Base-by-base conservation (phyloP, 768 basidiomycete genomes). In the Astraeus odoratus region DNA sequence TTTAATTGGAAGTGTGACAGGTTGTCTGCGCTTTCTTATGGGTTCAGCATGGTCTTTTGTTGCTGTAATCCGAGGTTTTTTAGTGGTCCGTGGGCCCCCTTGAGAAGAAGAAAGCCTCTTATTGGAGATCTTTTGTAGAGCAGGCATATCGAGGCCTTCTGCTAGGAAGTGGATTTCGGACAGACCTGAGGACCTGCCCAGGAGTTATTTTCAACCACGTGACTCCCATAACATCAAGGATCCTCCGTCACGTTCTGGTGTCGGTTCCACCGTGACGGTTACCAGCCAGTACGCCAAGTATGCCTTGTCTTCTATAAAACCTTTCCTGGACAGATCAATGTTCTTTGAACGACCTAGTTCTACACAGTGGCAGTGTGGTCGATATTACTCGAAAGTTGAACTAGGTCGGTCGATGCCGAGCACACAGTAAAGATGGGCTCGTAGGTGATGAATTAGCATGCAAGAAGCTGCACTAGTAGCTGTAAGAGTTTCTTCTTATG, bases 21-120 rank as follows among this genome's bases (percentile, higher is more conserved):
- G 82, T 31, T 65, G 67, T 53, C 75, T 78, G n/a, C 84, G 75
- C 61, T 76, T 80, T 61, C 75, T 75, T 47, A 68, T 64, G 42
- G 62, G 56, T 53, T 71, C 67, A 41, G 58, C 47, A 23, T 34
- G 23, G 3, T 35, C 40, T 48, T 52, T 56, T 31, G 52, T 49
- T 38, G 46, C 49, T 5, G 42, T 74, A 5, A 72, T 48, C 49
- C 74, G 75, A 1, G 60, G 57, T 59, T 79, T 83, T 66, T 86
- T n/a, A n/a, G n/a, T 84, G 19, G 65, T 10, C 44, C 67, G 70
- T 4, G 73, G 71, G 8, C 76, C 75, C 27, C 62, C 61, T 52
- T 77, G 75, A 2, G 71, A 63, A 1, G 64, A 23, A 1, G 76
- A 72, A 10, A 68, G 50, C 39, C 83, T 68, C 56, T 82, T 86